Percentiles rank a stretch among this genome's conserved stretches.
Evolutionary conservation across 176 grass and related monocot species (phyloP).

Genomic region (Neostapfia colusana): DNA sequence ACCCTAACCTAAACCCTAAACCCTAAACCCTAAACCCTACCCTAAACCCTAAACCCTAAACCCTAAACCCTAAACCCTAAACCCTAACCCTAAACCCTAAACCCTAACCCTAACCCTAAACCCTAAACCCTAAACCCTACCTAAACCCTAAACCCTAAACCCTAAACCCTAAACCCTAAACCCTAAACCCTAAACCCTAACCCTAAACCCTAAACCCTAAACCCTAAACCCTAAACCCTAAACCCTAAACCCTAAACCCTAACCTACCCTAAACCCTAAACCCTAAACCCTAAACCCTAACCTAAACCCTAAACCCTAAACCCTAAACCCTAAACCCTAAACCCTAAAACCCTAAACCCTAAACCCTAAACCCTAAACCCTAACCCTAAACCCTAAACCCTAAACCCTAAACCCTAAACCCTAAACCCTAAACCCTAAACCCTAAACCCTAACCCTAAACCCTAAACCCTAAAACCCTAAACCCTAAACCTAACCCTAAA

Average conservation of each 20-base stretch:
- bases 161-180: background rate
- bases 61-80: background rate
- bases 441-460: constrained; percentile 11
- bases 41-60: background rate
- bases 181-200: background rate
- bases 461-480: constrained; percentile 5
- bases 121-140: background rate
- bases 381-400: background rate
- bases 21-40: background rate
- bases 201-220: background rate
- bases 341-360: background rate
- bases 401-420: constrained; percentile 17
- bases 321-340: constrained; percentile 12
- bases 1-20: background rate
- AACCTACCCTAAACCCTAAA: background rate
- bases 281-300: background rate
- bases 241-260: background rate
- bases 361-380: background rate
- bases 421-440: background rate
- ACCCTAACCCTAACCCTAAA: background rate
- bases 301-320: background rate
- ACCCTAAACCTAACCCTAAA: no score
- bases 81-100: background rate
- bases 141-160: background rate
- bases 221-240: background rate